A percentile compares a stretch with the other conserved stretches of the same genome.
Conservation (phyloP, 1,284 basidiomycete species). For the Gomphus sp. region DNA sequence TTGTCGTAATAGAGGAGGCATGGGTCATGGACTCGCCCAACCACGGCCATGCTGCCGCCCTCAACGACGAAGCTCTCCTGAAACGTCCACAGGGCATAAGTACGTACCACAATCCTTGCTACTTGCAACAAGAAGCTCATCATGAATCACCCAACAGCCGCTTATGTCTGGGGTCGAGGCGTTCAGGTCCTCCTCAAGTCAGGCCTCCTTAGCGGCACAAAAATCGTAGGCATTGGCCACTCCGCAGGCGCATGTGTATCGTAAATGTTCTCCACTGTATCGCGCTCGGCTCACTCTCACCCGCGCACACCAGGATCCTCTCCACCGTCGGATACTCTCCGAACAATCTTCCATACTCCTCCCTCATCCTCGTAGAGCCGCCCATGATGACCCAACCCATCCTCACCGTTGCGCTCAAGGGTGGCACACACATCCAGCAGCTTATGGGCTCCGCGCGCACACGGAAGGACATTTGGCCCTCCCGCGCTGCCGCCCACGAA, state of each 20-base stretch:
- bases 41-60: slow-evolving; percentile 40
- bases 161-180: too few species aligned
- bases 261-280: background rate
- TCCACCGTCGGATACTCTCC: slow-evolving; percentile 18
- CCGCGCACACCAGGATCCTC: slow-evolving; percentile 20
- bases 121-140: background rate
- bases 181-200: background rate
- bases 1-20: slow-evolving; percentile 29
- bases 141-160: too few species aligned
- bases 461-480: slow-evolving; percentile 15
- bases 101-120: slow-evolving; percentile 8
- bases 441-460: background rate
- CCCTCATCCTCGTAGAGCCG: slow-evolving; percentile 34
- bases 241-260: slow-evolving; percentile 52
- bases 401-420: background rate
- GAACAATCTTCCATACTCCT: slow-evolving; percentile 23
- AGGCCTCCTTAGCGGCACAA: slow-evolving; percentile 20
- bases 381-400: slow-evolving; percentile 26
- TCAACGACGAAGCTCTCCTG: slow-evolving; percentile 35
- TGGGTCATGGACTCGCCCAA: slow-evolving; percentile 47
- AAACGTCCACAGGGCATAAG: slow-evolving; percentile 33
- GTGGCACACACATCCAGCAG: background rate
- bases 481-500: slow-evolving; percentile 9
- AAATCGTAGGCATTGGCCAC: slow-evolving; percentile 50
- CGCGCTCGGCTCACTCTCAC: background rate